phyloP scores from a whole-genome alignment of 2,329 filamentous ascomycete species.

The Hypomyces rosellus region DNA sequence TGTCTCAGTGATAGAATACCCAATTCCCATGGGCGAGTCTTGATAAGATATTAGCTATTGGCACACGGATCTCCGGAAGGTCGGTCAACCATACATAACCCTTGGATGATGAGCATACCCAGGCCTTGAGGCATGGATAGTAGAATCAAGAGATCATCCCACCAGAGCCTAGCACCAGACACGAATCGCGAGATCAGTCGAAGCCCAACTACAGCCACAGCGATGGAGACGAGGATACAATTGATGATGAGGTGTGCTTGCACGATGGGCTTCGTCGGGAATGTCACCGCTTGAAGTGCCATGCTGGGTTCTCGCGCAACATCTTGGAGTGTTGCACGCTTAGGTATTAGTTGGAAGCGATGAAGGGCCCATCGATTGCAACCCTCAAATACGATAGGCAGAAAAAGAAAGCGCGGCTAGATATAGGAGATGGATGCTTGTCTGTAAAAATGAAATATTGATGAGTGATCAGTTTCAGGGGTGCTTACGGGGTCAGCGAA shows the following conservation, averaged over 20 bases:
- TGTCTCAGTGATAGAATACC: slow-evolving; percentile 18
- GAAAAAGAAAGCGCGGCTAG: no score
- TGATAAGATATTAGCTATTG: background rate
- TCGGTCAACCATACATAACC: slow-evolving; percentile 20
- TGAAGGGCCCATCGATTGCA: background rate
- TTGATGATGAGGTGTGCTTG: slow-evolving; percentile 1
- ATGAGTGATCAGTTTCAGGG: no score
- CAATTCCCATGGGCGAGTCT: slow-evolving; percentile 21
- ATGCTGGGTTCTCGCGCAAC: background rate
- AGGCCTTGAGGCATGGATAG: slow-evolving; percentile 26
- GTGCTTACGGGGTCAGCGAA: no score
- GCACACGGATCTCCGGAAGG: background rate
- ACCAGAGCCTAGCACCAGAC: slow-evolving; percentile 23
- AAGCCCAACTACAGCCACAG: slow-evolving; percentile 18
- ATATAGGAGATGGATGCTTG: no score
- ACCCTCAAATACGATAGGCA: background rate
- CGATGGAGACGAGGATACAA: slow-evolving; percentile 12
- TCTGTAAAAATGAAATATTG: no score
- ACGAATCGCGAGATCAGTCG: slow-evolving; percentile 22
- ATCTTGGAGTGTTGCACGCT: background rate
- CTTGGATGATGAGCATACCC: slow-evolving; percentile 24
- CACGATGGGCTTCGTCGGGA: background rate
- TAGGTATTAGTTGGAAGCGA: no score
- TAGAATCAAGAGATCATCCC: slow-evolving; percentile 33
- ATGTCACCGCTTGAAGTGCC: slow-evolving; percentile 2